These are phyloP conservation scores for Phytophthora europaea DNA, from an alignment of 352 stramenopile genomes.

Conservation along the genomic window DNA sequence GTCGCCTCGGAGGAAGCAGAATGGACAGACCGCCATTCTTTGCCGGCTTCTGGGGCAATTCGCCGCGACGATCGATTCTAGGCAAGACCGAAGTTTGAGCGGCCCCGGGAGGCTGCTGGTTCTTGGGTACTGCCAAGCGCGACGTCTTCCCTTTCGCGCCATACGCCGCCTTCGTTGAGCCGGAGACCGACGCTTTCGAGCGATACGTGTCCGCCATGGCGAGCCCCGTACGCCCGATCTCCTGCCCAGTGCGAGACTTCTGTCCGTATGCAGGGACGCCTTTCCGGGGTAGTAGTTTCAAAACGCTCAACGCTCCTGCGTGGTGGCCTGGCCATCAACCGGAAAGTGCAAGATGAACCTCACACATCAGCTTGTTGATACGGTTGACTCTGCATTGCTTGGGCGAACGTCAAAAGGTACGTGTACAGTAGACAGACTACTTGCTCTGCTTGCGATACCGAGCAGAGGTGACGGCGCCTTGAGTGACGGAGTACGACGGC, in stretches of 20 bases:
- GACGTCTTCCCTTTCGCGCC: conserved; percentile 30
- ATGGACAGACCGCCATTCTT: conserved; percentile 31
- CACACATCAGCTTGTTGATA: not conserved
- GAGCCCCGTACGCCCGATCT: not conserved
- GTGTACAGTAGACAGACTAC: conserved; percentile 3
- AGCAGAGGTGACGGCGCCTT: conserved; percentile 20
- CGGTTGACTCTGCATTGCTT: not conserved
- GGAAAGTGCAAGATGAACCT: too few species aligned
- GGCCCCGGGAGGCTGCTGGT: conserved; percentile 33
- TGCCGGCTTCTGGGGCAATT: conserved; percentile 12
- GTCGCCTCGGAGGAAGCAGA: conserved; percentile 19
- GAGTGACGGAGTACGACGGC: conserved; percentile 36
- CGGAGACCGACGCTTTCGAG: conserved; percentile 26
- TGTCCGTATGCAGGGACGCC: conserved; percentile 15
- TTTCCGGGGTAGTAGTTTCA: conserved; percentile 20
- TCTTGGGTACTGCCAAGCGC: conserved; percentile 26
- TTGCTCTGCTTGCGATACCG: conserved; percentile 16
- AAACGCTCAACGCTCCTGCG: conserved; percentile 16
- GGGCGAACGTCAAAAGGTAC: not conserved
- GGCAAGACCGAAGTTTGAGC: conserved; percentile 42
- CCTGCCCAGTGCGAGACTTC: not conserved
- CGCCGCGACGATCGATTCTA: conserved; percentile 41
- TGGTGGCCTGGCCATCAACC: too few species aligned
- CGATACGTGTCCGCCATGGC: conserved; percentile 47
- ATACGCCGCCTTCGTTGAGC: conserved; percentile 30